These are phyloP conservation scores for Panaeolus papilionaceus DNA, from an alignment of 768 basidiomycete species.

Conservation along the genomic window DNA sequence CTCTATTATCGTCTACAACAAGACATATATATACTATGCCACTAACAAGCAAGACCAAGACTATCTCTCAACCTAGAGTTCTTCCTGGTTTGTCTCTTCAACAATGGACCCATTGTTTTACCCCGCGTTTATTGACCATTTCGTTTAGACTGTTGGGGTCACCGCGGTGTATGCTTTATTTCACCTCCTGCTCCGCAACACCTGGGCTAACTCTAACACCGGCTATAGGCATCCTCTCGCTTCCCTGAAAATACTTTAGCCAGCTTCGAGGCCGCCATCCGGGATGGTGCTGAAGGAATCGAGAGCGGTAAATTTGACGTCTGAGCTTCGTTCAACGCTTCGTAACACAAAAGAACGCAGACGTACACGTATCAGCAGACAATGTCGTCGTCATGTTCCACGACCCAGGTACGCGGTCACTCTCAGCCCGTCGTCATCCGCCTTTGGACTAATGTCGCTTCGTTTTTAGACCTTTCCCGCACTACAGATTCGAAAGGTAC, in stretches of 20 bases:
- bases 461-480: conserved; percentile 62
- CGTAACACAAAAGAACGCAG: conserved; percentile 75
- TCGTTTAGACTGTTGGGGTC: conserved; percentile 69
- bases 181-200: not conserved
- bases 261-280: conserved; percentile 93
- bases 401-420: conserved; percentile 67
- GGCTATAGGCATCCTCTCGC: conserved; percentile 75
- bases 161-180: conserved; percentile 49
- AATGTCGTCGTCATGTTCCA: conserved; percentile 94
- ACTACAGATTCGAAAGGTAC: conserved; percentile 82
- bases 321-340: conserved; percentile 40
- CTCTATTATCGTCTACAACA: conserved; percentile 9
- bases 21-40: conserved; percentile 6
- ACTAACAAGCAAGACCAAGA: not conserved
- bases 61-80: conserved; percentile 13
- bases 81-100: conserved; percentile 13
- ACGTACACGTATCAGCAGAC: conserved; percentile 94
- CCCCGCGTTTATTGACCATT: conserved; percentile 6
- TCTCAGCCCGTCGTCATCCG: conserved; percentile 25
- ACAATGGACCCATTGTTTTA: not conserved
- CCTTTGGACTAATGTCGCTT: conserved; percentile 12
- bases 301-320: conserved; percentile 86
- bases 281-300: conserved; percentile 94
- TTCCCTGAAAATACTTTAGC: conserved; percentile 96
- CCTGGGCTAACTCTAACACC: not conserved